phyloP scores from a whole-genome alignment of 2,329 filamentous ascomycete species.

The Didymella pinodella region DNA sequence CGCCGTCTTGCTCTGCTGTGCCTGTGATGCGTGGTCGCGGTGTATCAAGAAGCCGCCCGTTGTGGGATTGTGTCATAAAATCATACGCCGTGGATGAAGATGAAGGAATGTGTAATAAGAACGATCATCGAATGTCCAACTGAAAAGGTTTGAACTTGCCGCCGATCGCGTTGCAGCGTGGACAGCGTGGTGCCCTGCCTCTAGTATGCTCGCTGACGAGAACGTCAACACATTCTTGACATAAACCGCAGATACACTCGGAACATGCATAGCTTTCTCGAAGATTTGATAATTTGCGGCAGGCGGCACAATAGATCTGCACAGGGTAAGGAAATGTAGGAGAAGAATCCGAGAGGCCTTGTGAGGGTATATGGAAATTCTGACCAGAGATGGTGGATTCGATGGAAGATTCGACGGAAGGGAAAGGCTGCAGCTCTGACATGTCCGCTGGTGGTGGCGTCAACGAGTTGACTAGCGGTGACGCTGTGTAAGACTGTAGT shows the following conservation, averaged over 20 bases:
- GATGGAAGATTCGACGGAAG: constrained; percentile 84
- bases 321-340: constrained; percentile 63
- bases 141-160: constrained; percentile 86
- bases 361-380: constrained; percentile 66
- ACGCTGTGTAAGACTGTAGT: constrained; percentile 79
- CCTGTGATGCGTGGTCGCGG: constrained; percentile 24
- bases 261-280: constrained; percentile 92
- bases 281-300: constrained; percentile 77
- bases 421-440: constrained; percentile 72
- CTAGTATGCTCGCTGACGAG: constrained; percentile 75
- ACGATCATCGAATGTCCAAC: constrained; percentile 74
- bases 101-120: constrained; percentile 14
- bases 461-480: constrained; percentile 86
- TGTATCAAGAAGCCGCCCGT: constrained; percentile 12
- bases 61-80: constrained; percentile 12
- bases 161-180: constrained; percentile 79
- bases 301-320: constrained; percentile 92
- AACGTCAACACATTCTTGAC: constrained; percentile 84
- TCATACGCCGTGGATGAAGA: constrained; percentile 25
- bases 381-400: constrained; percentile 75
- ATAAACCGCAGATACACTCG: constrained; percentile 94
- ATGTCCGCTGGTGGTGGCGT: constrained; percentile 73
- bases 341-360: constrained; percentile 65
- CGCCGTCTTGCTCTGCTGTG: constrained; percentile 32
- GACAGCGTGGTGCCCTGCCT: constrained; percentile 75